Percentiles rank a stretch among this genome's conserved stretches.
Conservation (phyloP, 2,329 filamentous ascomycete genomes). For the Diaporthe ilicicola region DNA sequence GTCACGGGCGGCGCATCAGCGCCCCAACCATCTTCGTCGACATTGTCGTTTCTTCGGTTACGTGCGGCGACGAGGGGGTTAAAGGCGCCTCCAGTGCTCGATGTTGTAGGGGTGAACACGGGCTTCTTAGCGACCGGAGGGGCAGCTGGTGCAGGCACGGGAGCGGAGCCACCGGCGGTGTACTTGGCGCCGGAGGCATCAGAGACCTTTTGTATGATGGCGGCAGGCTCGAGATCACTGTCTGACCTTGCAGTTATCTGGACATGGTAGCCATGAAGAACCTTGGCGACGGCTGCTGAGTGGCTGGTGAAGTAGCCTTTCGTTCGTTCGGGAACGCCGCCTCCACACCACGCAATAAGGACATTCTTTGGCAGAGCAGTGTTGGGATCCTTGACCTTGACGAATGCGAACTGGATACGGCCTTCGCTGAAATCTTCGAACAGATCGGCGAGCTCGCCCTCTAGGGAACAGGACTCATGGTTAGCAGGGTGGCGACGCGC, state of each 20-base stretch:
- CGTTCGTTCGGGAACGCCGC: conserved; percentile 96
- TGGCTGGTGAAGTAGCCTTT: conserved; percentile 99
- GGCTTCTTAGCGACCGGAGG: conserved; percentile 88
- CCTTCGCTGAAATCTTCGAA: conserved; percentile 98
- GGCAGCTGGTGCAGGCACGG: conserved; percentile 61
- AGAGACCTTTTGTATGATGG: conserved; percentile 90
- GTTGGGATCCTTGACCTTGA: conserved; percentile 96
- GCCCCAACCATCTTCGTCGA: conserved; percentile 93
- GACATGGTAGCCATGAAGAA: conserved; percentile 96
- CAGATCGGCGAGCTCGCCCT: conserved; percentile 89
- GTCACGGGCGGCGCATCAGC: conserved; percentile 91
- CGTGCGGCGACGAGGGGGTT: conserved; percentile 76
- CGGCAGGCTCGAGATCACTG: conserved; percentile 84
- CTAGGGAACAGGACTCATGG: conserved; percentile 51
- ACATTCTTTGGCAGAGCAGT: conserved; percentile 88
- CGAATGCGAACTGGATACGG: conserved; percentile 94
- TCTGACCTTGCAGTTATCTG: conserved; percentile 96
- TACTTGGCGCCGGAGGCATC: conserved; percentile 97
- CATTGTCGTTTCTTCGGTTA: conserved; percentile 64
- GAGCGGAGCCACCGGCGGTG: conserved; percentile 71
- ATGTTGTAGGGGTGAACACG: conserved; percentile 81
- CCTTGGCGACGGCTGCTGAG: conserved; percentile 85
- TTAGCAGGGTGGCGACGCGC: conserved; percentile 31
- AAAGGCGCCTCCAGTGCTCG: conserved; percentile 58
- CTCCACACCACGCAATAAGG: conserved; percentile 95